phyloP scores from a whole-genome alignment of 352 stramenopile genomes.

The Phytophthora pseudosyringae region DNA sequence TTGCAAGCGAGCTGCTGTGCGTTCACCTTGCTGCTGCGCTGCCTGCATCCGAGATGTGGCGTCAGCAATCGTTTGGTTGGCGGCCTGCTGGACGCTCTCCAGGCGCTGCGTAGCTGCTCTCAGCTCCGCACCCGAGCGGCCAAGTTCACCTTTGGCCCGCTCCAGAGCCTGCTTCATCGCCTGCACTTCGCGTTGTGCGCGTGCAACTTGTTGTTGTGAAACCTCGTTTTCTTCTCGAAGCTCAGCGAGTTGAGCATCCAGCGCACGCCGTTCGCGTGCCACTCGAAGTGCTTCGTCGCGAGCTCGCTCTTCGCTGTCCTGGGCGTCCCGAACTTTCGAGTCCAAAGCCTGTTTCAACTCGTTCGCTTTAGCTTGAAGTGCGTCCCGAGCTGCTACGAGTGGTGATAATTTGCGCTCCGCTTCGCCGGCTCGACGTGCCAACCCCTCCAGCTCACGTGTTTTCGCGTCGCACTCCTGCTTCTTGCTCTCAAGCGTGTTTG shows the following conservation, averaged over 20 bases:
- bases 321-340: conserved; percentile 46
- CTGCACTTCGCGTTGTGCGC: conserved; percentile 55
- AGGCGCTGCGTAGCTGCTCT: conserved; percentile 55
- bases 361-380: conserved; percentile 51
- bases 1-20: conserved; percentile 41
- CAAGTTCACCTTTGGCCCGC: conserved; percentile 60
- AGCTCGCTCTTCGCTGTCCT: conserved; percentile 58
- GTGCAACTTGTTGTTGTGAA: conserved; percentile 45
- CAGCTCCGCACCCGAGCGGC: conserved; percentile 49
- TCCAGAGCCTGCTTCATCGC: conserved; percentile 59
- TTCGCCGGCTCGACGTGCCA: conserved; percentile 51
- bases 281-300: conserved; percentile 54
- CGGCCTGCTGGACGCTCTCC: conserved; percentile 56
- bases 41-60: conserved; percentile 52
- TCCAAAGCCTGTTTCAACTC: conserved; percentile 73
- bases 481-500: conserved; percentile 56
- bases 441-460: conserved; percentile 56
- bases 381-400: conserved; percentile 57
- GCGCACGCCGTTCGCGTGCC: conserved; percentile 63
- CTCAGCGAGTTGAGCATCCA: conserved; percentile 53
- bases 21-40: conserved; percentile 64
- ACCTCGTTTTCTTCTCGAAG: conserved; percentile 65
- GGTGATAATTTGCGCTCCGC: conserved; percentile 68
- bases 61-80: conserved; percentile 72
- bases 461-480: conserved; percentile 68